These are phyloP conservation scores for Priceomyces haplophilus DNA, from an alignment of 805 yeast genomes.

Conservation along the genomic window DNA sequence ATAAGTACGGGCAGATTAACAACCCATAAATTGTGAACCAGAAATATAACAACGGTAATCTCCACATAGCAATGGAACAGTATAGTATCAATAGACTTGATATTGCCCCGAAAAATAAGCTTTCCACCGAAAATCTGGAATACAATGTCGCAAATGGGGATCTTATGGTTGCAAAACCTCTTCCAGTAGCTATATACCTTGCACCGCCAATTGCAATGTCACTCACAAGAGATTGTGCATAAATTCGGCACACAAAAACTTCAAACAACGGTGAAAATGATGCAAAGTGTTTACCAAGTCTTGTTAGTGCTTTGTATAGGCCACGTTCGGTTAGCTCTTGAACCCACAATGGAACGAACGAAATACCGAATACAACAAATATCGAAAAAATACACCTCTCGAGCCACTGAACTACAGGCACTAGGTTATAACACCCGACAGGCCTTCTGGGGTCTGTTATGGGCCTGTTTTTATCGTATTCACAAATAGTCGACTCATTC, in stretches of 20 bases:
- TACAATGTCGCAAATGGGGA: constrained; percentile 63
- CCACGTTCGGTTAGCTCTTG: constrained; percentile 80
- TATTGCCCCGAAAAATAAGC: constrained; percentile 82
- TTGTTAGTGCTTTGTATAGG: constrained; percentile 59
- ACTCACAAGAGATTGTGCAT: constrained; percentile 64
- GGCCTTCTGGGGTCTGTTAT: constrained; percentile 63
- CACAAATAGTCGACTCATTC: constrained; percentile 59
- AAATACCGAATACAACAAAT: constrained; percentile 67
- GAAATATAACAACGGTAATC: constrained; percentile 92
- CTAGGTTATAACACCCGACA: constrained; percentile 64
- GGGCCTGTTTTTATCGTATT: constrained; percentile 55
- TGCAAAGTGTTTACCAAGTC: constrained; percentile 64
- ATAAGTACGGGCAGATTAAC: constrained; percentile 87
- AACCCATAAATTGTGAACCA: constrained; percentile 90
- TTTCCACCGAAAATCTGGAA: constrained; percentile 71
- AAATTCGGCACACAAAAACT: constrained; percentile 73
- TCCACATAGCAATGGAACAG: constrained; percentile 82
- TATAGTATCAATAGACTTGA: constrained; percentile 67
- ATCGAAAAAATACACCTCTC: constrained; percentile 70
- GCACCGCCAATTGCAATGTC: constrained; percentile 80
- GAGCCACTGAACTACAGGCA: constrained; percentile 73
- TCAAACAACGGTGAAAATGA: constrained; percentile 78
- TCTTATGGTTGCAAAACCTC: constrained; percentile 78
- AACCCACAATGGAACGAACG: constrained; percentile 71
- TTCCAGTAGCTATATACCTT: constrained; percentile 74